These are phyloP conservation scores for Coemansia pectinata DNA, from an alignment of 192 early-diverging fungal species.

Conservation along the genomic window DNA sequence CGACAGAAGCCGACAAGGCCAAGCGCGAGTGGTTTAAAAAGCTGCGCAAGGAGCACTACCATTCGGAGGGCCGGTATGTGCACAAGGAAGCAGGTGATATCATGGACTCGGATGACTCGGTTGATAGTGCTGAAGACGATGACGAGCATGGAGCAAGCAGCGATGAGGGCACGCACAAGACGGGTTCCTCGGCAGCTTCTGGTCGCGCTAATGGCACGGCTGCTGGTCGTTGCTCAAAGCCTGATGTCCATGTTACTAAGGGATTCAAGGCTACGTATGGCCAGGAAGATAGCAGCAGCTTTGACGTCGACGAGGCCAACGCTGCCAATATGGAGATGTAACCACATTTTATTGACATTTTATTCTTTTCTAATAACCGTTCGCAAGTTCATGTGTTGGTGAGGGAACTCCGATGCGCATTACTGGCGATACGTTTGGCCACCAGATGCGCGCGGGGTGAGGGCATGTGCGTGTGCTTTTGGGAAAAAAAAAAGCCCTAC, in stretches of 20 bases:
- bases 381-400: background rate
- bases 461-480: background rate
- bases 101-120: constrained; percentile 58
- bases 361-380: background rate
- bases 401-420: too few species aligned
- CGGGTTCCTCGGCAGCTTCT: background rate
- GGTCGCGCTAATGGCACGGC: background rate
- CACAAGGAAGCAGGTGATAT: constrained; percentile 51
- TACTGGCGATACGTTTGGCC: too few species aligned
- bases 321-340: constrained; percentile 30
- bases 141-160: constrained; percentile 23
- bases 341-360: background rate
- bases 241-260: constrained; percentile 1
- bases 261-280: constrained; percentile 19
- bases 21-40: constrained; percentile 74
- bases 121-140: constrained; percentile 49
- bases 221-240: background rate
- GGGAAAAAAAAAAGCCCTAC: background rate
- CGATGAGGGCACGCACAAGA: background rate
- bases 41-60: constrained; percentile 84
- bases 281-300: background rate
- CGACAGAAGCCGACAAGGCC: constrained; percentile 49
- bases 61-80: constrained; percentile 56
- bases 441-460: too few species aligned
- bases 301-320: constrained; percentile 24